These are phyloP conservation scores for Zygoascus meyerae DNA, from an alignment of 1,139 yeast species.

Conservation along the genomic window DNA sequence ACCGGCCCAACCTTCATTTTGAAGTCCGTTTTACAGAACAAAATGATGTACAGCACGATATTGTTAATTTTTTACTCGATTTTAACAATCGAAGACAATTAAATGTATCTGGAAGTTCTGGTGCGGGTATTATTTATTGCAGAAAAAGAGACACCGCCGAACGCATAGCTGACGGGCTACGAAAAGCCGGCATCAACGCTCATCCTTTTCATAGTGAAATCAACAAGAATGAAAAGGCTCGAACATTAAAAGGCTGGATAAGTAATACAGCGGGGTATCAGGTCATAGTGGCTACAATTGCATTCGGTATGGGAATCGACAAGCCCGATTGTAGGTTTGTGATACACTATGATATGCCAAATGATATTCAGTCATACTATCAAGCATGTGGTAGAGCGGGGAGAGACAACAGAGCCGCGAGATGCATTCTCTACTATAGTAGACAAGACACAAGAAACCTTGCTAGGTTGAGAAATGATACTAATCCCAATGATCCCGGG, in stretches of 20 bases:
- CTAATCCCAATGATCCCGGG: background rate
- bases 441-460: conserved; percentile 37
- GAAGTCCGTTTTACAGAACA: conserved; percentile 59
- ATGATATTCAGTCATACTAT: conserved; percentile 83
- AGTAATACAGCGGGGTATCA: conserved; percentile 43
- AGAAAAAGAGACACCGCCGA: conserved; percentile 88
- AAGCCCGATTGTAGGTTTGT: conserved; percentile 89
- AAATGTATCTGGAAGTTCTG: conserved; percentile 4
- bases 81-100: conserved; percentile 42
- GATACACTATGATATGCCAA: conserved; percentile 74
- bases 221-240: conserved; percentile 65
- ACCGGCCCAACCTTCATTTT: conserved; percentile 78
- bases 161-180: conserved; percentile 59
- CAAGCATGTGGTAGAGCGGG: conserved; percentile 97
- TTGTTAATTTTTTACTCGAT: conserved; percentile 49
- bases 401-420: conserved; percentile 74
- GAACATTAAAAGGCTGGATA: conserved; percentile 80
- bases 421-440: conserved; percentile 68
- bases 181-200: conserved; percentile 55
- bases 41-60: conserved; percentile 41
- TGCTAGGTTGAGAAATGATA: conserved; percentile 40
- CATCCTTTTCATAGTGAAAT: conserved; percentile 92
- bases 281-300: conserved; percentile 64
- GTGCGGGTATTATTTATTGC: conserved; percentile 87
- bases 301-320: conserved; percentile 96